Evolutionary conservation across 306 rosid species (phyloP), one percentile per base, ranked within the genome.

Genomic region (Canavalia ensiformis): DNA sequence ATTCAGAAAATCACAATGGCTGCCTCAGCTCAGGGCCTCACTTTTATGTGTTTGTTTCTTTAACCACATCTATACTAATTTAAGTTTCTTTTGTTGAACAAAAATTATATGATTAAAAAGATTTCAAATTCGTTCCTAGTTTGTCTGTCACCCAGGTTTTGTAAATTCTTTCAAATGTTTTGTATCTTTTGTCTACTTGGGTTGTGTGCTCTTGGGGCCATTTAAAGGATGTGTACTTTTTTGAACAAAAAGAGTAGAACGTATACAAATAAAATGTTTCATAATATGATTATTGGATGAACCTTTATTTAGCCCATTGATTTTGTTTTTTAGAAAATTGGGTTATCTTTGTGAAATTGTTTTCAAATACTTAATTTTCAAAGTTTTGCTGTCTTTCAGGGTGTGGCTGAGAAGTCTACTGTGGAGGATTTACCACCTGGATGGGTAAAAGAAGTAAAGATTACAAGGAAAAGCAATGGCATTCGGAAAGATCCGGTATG

Each of bases 381-480:
- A 72, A 12, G 13, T 79, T 66, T 51, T 75, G 50, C 66, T 77
- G 46, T 74, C 81, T 75, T 88, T 18, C 86, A 92, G 97, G 94
- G 75, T 91, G 83, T 72, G 46, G 85, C 82, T 51, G 90, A 88
- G 88, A 92, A 84, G 79, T 72, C 84, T 35, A 44, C 69, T 50
- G 89, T 31, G 69, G 92, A 91, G 74, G 97, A 90, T 88, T 83
- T 94, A 81, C 97, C 98, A 13, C 87, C 91, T 50, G 97, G 97
- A 63, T 92, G 97, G 97, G 87, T 76, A 68, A 84, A 86, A 82
- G 92, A 90, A 86, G 82, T 87, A 80, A 94, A 83, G 87, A 86
- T 84, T 75, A 83, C 67, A 83, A 84, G 74, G 88, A 83, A 42
- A 30, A 28, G 75, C 55, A 77, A 76, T 41, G 90, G 86, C 84